A percentile compares a stretch with the other conserved stretches of the same genome.
Conservation (phyloP, 345 rosid species). For the Gossypium bickii region DNA sequence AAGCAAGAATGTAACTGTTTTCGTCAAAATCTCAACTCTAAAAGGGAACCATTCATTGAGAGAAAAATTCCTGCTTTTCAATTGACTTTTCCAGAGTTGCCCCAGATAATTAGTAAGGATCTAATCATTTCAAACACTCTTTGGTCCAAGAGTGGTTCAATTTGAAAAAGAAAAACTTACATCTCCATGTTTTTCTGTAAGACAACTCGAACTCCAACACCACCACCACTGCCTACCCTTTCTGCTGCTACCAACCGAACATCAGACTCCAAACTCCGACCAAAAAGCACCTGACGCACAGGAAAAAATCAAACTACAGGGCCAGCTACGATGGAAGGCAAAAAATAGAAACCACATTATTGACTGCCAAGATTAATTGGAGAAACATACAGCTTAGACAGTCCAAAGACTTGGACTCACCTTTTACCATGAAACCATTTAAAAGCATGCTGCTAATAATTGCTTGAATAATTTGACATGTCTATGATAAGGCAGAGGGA, state of each 20-base stretch:
- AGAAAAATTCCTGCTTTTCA: background rate
- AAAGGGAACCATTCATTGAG: no score
- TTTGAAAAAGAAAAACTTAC: conserved; percentile 10
- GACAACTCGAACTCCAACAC: conserved; percentile 26
- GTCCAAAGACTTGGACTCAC: background rate
- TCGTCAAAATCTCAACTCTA: background rate
- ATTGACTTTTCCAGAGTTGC: background rate
- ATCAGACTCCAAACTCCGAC: conserved; percentile 23
- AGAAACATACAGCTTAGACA: background rate
- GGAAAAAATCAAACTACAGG: background rate
- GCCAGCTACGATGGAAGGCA: background rate
- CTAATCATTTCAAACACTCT: background rate
- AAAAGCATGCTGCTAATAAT: background rate
- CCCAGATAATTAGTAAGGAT: background rate
- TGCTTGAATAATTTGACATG: no score
- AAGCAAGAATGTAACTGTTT: background rate
- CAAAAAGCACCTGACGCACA: conserved; percentile 24
- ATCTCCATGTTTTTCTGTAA: conserved; percentile 15
- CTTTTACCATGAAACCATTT: background rate
- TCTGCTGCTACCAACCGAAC: conserved; percentile 30
- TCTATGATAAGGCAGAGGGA: background rate
- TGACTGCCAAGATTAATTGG: background rate
- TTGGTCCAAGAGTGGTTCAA: background rate
- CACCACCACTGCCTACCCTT: conserved; percentile 18
- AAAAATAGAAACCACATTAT: background rate